phyloP scores from a whole-genome alignment of 148 eudicot genomes.

The Chenopodium quinoa region DNA sequence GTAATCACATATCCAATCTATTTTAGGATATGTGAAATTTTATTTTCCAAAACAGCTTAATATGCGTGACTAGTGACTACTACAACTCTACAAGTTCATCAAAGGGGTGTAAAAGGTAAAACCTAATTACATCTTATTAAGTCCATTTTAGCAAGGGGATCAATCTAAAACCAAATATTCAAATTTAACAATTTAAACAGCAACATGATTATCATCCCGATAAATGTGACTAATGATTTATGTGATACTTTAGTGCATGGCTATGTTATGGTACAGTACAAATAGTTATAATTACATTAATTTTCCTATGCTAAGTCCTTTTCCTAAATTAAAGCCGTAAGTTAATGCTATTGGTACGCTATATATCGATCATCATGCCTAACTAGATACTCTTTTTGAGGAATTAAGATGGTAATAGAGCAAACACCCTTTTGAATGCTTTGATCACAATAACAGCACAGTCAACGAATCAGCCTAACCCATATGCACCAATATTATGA shows the following conservation, averaged over 20 bases:
- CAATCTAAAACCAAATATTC: too few species aligned
- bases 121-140: too few species aligned
- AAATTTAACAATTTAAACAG: too few species aligned
- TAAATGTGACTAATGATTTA: not conserved
- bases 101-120: too few species aligned
- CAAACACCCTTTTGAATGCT: constrained; percentile 5
- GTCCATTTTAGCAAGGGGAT: too few species aligned
- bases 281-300: too few species aligned
- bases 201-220: not conserved
- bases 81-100: too few species aligned
- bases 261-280: not conserved
- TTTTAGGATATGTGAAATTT: too few species aligned
- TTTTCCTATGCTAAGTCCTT: not conserved
- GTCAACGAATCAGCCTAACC: not conserved
- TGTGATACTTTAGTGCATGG: not conserved
- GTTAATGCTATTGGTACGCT: constrained; percentile 18
- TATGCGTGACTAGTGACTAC: too few species aligned
- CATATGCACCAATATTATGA: not conserved
- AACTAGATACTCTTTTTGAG: constrained; percentile 13
- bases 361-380: not conserved
- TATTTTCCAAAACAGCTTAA: too few species aligned
- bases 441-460: not conserved
- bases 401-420: not conserved
- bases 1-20: too few species aligned
- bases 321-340: constrained; percentile 23